These are phyloP conservation scores for Gracilariopsis chorda DNA, from an alignment of 23 red algal species.

Conservation along the genomic window DNA sequence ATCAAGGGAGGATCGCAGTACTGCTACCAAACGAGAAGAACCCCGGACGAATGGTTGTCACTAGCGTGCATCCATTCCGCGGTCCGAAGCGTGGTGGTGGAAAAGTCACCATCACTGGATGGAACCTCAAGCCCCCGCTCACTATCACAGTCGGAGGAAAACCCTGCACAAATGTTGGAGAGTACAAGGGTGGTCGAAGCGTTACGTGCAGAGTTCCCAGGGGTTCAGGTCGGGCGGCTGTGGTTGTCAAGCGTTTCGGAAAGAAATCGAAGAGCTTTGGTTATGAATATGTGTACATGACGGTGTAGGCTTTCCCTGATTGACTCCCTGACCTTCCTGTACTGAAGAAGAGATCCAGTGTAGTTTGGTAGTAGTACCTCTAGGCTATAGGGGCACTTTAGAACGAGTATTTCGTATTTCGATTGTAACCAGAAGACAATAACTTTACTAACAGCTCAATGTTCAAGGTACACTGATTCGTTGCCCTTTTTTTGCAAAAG, in stretches of 20 bases:
- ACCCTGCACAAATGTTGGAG: conserved; percentile 33
- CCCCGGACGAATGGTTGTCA: conserved; percentile 47
- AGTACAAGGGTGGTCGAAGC: conserved; percentile 45
- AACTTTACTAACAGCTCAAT: no score
- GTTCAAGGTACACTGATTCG: no score
- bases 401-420: no score
- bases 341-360: no score
- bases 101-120: conserved; percentile 51
- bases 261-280: conserved; percentile 55
- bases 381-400: no score
- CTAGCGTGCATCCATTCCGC: conserved; percentile 68
- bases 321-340: no score
- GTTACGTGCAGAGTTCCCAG: conserved; percentile 46
- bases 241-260: conserved; percentile 40
- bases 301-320: conserved; percentile 29
- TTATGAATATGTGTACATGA: conserved; percentile 70
- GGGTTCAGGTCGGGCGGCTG: conserved; percentile 24
- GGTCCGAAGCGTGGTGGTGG: conserved; percentile 69
- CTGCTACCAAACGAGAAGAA: conserved; percentile 54
- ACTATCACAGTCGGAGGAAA: conserved; percentile 58
- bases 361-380: no score
- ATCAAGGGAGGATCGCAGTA: conserved; percentile 61
- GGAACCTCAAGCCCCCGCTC: conserved; percentile 45
- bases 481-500: no score
- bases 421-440: no score